Evolutionary conservation across 164 flowering plant genomes (phyloP).

Genomic region (Magnolia changhungtana): DNA sequence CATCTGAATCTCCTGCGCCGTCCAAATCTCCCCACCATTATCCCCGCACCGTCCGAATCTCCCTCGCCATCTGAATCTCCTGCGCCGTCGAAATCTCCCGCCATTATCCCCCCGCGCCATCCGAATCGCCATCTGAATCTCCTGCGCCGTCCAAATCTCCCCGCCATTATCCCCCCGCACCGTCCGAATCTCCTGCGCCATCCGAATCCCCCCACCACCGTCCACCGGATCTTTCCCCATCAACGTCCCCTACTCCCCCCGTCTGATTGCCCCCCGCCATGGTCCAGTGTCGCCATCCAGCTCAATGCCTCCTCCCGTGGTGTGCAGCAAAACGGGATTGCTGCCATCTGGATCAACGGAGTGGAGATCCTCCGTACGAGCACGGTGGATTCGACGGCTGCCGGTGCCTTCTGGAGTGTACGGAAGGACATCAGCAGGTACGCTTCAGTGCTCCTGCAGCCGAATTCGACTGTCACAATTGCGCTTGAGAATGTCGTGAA

Average conservation of each 20-base stretch:
- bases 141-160: conserved; percentile 30
- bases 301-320: conserved; percentile 41
- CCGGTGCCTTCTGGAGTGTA: conserved; percentile 70
- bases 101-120: too few relatives aligned
- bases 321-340: conserved; percentile 73
- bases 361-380: conserved; percentile 82
- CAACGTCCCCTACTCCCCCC: conserved; percentile 45
- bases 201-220: conserved; percentile 33
- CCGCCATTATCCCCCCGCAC: conserved; percentile 43
- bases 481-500: conserved; percentile 85
- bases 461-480: conserved; percentile 44
- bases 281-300: conserved; percentile 53
- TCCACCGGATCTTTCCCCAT: conserved; percentile 24
- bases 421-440: conserved; percentile 75
- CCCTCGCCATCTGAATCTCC: too few relatives aligned
- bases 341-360: conserved; percentile 77
- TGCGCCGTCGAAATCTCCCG: too few relatives aligned
- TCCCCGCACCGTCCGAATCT: too few relatives aligned
- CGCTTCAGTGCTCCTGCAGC: conserved; percentile 39
- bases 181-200: conserved; percentile 5
- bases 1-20: conserved; percentile 1
- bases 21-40: conserved; percentile 29
- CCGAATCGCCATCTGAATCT: too few relatives aligned
- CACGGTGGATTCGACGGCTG: conserved; percentile 68
- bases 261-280: conserved; percentile 46